Percentiles rank a stretch among this genome's conserved stretches.
phyloP scores from a whole-genome alignment of 2,329 filamentous ascomycete genomes.

The Fusarium euwallaceae region DNA sequence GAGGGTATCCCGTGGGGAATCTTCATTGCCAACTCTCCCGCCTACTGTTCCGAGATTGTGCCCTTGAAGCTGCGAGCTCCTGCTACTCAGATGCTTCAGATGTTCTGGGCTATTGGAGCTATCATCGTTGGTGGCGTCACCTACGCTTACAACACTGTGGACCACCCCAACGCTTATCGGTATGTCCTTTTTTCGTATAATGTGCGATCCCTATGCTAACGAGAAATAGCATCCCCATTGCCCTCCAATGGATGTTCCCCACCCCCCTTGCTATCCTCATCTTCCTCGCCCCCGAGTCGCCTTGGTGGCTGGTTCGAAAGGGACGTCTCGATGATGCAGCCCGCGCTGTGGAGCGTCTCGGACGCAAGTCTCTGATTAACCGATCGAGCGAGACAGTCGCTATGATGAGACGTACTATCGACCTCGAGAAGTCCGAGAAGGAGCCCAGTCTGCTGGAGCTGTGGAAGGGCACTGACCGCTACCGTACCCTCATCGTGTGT shows the following conservation, averaged over 20 bases:
- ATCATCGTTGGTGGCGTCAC: constrained; percentile 71
- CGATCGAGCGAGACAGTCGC: constrained; percentile 58
- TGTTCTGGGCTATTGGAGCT: constrained; percentile 73
- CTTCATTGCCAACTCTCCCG: constrained; percentile 73
- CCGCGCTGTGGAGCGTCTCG: constrained; percentile 62
- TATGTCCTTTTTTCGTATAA: constrained; percentile 23
- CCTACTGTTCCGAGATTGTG: constrained; percentile 72
- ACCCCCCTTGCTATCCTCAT: constrained; percentile 67
- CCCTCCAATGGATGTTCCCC: constrained; percentile 71
- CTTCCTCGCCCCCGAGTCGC: constrained; percentile 63
- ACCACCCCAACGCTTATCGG: constrained; percentile 32
- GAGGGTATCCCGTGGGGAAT: constrained; percentile 73
- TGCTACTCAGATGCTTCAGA: constrained; percentile 71
- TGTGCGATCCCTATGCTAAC: constrained; percentile 44
- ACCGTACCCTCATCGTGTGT: constrained; percentile 68
- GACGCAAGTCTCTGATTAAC: constrained; percentile 42
- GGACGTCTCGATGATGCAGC: constrained; percentile 59
- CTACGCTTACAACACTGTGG: constrained; percentile 60
- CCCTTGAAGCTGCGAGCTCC: constrained; percentile 68
- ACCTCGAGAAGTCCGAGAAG: constrained; percentile 61
- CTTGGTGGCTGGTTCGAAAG: constrained; percentile 68
- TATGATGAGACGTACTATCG: constrained; percentile 69
- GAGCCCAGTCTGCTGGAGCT: constrained; percentile 64
- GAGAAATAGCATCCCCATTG: constrained; percentile 62
- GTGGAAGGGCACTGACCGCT: constrained; percentile 66